These are phyloP conservation scores for Arabis alpina DNA, from an alignment of 345 rosid species.

Conservation along the genomic window DNA sequence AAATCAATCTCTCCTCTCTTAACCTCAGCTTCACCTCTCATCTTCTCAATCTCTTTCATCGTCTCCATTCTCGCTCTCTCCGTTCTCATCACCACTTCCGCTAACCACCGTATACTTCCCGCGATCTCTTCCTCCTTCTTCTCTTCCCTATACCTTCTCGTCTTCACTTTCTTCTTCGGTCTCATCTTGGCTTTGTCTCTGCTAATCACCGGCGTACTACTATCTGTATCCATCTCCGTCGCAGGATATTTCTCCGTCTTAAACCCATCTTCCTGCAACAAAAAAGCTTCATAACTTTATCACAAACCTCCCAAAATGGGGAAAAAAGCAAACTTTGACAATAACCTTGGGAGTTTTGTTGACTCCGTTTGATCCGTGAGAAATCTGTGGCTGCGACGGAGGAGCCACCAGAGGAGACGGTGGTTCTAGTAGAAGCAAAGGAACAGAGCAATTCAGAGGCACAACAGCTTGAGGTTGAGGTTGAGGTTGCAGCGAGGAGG, in stretches of 20 bases:
- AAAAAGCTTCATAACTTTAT: not conserved
- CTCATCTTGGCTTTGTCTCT: conserved; percentile 55
- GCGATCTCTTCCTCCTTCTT: conserved; percentile 62
- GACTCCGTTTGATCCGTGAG: conserved; percentile 74
- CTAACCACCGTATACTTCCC: conserved; percentile 83
- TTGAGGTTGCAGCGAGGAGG: conserved; percentile 28
- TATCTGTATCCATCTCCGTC: conserved; percentile 64
- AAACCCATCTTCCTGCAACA: conserved; percentile 61
- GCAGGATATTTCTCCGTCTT: conserved; percentile 50
- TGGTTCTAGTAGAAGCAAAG: conserved; percentile 54
- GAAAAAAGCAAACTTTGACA: not conserved
- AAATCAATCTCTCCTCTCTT: conserved; percentile 88
- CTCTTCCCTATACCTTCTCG: conserved; percentile 52
- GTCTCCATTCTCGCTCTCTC: conserved; percentile 91
- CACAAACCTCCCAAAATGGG: not conserved
- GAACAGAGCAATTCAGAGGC: conserved; percentile 44
- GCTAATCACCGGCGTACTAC: conserved; percentile 81
- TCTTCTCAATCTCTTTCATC: conserved; percentile 81
- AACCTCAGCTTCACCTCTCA: conserved; percentile 89
- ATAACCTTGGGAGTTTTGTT: conserved; percentile 60
- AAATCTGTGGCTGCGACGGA: conserved; percentile 40
- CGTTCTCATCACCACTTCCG: conserved; percentile 79
- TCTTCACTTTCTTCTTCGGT: conserved; percentile 59
- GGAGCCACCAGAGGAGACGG: conserved; percentile 44
- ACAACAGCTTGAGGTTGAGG: conserved; percentile 37